Conservation (phyloP, 768 basidiomycete species). For the Daedalea quercina region DNA sequence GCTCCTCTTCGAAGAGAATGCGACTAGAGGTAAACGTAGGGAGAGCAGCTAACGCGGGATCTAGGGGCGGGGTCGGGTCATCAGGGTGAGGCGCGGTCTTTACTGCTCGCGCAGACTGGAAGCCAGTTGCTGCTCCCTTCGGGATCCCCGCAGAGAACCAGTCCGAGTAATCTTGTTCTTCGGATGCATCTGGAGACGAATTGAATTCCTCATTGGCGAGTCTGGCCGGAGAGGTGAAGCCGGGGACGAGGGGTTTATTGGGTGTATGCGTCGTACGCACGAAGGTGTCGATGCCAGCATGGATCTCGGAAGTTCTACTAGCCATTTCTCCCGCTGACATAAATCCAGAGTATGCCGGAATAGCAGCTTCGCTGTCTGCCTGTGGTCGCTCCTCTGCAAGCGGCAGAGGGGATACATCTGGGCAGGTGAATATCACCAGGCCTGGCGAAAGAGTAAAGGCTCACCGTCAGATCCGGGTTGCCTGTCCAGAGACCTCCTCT, state of each 20-base stretch:
- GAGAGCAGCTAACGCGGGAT: not conserved
- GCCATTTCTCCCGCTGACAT: too few relatives aligned
- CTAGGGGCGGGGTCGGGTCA: not conserved
- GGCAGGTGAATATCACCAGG: too few relatives aligned
- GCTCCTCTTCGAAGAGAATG: not conserved
- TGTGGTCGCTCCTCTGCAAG: too few relatives aligned
- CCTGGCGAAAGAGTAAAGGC: too few relatives aligned
- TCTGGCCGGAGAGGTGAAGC: constrained; percentile 6
- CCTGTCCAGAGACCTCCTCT: too few relatives aligned
- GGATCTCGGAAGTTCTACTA: too few relatives aligned
- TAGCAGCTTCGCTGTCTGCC: too few relatives aligned
- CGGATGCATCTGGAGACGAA: constrained; percentile 7
- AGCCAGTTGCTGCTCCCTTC: constrained; percentile 3
- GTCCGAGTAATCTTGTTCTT: constrained; percentile 1
- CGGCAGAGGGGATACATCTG: too few relatives aligned
- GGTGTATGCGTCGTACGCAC: not conserved
- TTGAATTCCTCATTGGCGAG: not conserved
- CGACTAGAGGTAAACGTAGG: constrained; percentile 1
- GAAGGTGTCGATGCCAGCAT: too few relatives aligned
- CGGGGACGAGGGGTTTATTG: not conserved
- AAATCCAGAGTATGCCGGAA: too few relatives aligned
- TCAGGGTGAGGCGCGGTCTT: not conserved
- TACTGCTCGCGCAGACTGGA: constrained; percentile 10
- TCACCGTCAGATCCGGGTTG: too few relatives aligned
- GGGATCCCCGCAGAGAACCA: constrained; percentile 7